These are phyloP conservation scores for Smallanthus sonchifolius DNA, from an alignment of 129 eudicot species.

Conservation along the genomic window DNA sequence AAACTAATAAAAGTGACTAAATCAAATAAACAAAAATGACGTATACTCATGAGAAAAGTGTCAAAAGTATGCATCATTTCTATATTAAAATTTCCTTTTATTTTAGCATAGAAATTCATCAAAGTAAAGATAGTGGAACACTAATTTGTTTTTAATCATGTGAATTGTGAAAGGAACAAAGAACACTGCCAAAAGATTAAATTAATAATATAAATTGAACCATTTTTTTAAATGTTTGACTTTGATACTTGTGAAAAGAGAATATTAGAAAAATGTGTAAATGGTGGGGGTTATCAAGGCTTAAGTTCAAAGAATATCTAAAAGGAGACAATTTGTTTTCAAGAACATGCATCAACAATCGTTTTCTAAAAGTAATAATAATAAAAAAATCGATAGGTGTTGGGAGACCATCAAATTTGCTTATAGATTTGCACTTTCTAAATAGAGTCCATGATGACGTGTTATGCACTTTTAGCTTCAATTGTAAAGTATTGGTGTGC, in stretches of 20 bases:
- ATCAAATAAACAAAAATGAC: background rate
- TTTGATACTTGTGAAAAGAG: background rate
- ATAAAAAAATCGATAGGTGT: slow-evolving; percentile 4
- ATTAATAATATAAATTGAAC: background rate
- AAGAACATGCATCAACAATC: slow-evolving; percentile 21
- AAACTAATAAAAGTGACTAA: too few species aligned
- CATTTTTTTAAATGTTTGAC: background rate
- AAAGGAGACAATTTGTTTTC: slow-evolving; percentile 3
- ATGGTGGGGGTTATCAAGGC: slow-evolving; percentile 17
- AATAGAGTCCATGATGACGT: slow-evolving; percentile 33
- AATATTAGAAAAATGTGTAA: background rate
- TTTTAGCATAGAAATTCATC: background rate
- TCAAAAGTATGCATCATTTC: background rate
- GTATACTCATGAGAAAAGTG: background rate
- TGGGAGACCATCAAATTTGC: slow-evolving; percentile 30
- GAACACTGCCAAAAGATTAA: background rate
- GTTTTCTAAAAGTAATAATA: background rate
- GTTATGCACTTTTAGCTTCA: slow-evolving; percentile 17
- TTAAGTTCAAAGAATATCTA: slow-evolving; percentile 27
- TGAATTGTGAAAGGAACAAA: slow-evolving; percentile 3
- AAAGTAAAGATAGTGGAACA: background rate
- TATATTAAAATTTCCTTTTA: background rate
- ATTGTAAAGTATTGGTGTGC: background rate
- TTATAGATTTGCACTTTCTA: slow-evolving; percentile 7
- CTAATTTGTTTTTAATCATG: background rate